A percentile compares a stretch with the other conserved stretches of the same genome.
These are phyloP conservation scores for Pythium chondricola DNA, from an alignment of 352 stramenopile genomes.

Conservation along the genomic window DNA sequence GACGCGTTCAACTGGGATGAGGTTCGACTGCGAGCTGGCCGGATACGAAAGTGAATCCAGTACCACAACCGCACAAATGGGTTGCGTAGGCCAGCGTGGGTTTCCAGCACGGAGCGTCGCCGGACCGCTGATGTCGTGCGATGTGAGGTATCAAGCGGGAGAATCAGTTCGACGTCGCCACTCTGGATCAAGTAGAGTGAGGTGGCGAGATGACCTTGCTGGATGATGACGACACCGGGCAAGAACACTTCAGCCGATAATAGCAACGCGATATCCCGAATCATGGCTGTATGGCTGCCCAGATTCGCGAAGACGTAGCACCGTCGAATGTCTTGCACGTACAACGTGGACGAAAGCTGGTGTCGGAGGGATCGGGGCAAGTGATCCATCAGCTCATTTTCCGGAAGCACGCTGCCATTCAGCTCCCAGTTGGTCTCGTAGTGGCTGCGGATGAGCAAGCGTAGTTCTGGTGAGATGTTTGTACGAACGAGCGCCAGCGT, in stretches of 20 bases:
- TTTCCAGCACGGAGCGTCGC: constrained; percentile 3
- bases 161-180: constrained; percentile 45
- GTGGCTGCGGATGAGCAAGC: constrained; percentile 46
- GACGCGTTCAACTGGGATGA: neutral
- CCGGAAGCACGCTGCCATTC: constrained; percentile 48
- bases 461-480: constrained; percentile 33
- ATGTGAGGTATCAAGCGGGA: constrained; percentile 19
- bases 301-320: constrained; percentile 17
- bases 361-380: constrained; percentile 43
- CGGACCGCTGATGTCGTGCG: neutral
- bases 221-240: constrained; percentile 39
- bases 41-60: neutral
- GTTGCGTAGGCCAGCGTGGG: neutral
- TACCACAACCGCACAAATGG: constrained; percentile 1
- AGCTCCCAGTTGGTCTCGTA: constrained; percentile 74
- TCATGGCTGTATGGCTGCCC: constrained; percentile 5
- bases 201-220: constrained; percentile 38
- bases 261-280: constrained; percentile 18
- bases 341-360: constrained; percentile 29
- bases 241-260: constrained; percentile 55
- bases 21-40: neutral
- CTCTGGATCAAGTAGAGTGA: constrained; percentile 56
- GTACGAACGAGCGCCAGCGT: constrained; percentile 45
- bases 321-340: constrained; percentile 25
- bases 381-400: constrained; percentile 42